Percentiles rank a stretch among this genome's conserved stretches.
phyloP scores from a whole-genome alignment of 2,329 filamentous ascomycete genomes.

The Trichophyton mentagrophytes region DNA sequence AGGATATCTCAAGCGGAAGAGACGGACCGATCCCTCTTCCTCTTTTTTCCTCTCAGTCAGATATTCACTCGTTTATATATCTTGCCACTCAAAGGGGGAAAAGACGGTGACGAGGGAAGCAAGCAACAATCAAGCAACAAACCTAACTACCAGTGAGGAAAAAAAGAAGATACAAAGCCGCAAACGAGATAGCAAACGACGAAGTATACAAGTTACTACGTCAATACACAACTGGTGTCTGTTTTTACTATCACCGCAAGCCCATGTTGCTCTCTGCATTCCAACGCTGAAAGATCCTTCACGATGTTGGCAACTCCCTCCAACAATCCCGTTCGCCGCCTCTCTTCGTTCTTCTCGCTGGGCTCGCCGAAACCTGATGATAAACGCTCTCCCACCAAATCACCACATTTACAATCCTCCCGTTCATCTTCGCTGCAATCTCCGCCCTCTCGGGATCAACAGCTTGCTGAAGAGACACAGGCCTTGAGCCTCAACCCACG shows the following conservation, averaged over 20 bases:
- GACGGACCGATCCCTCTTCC: neutral
- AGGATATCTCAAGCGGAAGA: neutral
- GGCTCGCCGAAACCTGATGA: slow-evolving; percentile 24
- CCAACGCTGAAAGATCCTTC: neutral
- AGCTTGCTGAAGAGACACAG: slow-evolving; percentile 5
- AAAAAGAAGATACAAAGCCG: neutral
- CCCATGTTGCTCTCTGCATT: neutral
- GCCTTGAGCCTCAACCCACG: slow-evolving; percentile 4
- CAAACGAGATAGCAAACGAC: neutral
- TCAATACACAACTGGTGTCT: no score
- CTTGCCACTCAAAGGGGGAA: neutral
- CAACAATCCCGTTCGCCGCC: slow-evolving; percentile 31
- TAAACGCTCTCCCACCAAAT: neutral
- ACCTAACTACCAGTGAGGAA: neutral
- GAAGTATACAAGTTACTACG: neutral
- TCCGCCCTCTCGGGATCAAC: slow-evolving; percentile 13
- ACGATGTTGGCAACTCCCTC: slow-evolving; percentile 26
- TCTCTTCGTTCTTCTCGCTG: slow-evolving; percentile 35
- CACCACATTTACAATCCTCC: slow-evolving; percentile 16
- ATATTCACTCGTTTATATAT: neutral
- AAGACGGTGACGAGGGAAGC: neutral
- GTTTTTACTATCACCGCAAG: neutral
- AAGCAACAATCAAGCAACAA: neutral
- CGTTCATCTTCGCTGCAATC: slow-evolving; percentile 19
- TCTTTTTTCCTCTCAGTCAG: neutral